phyloP scores from a whole-genome alignment of 2,329 filamentous ascomycete species.

The Arthroderma sp. region DNA sequence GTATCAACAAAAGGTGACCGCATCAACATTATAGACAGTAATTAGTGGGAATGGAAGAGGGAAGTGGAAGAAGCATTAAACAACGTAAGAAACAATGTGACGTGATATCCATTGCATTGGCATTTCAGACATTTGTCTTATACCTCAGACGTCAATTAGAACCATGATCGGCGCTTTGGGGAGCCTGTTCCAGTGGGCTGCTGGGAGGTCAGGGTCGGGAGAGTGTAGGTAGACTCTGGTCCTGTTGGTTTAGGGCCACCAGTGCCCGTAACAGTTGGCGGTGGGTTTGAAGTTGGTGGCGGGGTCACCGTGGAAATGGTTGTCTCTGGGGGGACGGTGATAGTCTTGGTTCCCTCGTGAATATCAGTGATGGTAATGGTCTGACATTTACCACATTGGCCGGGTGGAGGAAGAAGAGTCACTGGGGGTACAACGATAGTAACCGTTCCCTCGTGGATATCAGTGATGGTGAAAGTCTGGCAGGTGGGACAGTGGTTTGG shows the following conservation, averaged over 20 bases:
- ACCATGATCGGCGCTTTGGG: background rate
- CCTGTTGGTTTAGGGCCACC: background rate
- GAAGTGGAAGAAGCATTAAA: background rate
- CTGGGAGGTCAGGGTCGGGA: background rate
- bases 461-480: constrained; percentile 21
- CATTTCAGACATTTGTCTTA: background rate
- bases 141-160: background rate
- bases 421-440: constrained; percentile 21
- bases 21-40: background rate
- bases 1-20: background rate
- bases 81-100: background rate
- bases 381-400: background rate
- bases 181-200: background rate
- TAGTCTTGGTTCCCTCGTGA: constrained; percentile 1
- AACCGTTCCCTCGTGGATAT: constrained; percentile 17
- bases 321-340: background rate
- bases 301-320: constrained; percentile 1
- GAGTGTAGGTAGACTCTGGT: background rate
- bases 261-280: constrained; percentile 5
- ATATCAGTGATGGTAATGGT: background rate
- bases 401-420: background rate
- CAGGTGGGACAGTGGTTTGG: constrained; percentile 16
- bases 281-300: constrained; percentile 2
- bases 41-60: background rate
- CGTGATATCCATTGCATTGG: background rate